Conservation (phyloP, 225 moss, liverwort and hornwort species). For the Neckera pumila region DNA sequence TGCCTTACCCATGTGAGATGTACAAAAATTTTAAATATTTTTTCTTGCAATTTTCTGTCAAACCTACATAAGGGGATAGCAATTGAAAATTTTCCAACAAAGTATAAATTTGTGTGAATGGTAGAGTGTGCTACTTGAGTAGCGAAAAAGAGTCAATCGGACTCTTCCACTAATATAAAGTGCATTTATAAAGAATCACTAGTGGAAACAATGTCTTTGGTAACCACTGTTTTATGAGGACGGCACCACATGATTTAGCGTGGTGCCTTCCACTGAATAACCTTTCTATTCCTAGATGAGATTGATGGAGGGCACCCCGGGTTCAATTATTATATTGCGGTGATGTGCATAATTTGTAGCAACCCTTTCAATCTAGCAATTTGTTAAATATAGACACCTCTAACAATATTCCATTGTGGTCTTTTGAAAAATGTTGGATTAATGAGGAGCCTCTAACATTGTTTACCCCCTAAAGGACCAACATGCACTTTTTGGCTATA, state of each 20-base stretch:
- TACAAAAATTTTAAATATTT: too few species aligned
- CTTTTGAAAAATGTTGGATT: fast-evolving
- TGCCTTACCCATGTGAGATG: too few species aligned
- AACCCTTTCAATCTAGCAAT: background rate
- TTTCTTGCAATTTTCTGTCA: too few species aligned
- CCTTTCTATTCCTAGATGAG: background rate
- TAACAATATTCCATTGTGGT: background rate
- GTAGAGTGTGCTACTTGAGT: background rate
- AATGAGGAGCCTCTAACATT: background rate
- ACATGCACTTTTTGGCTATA: too few species aligned
- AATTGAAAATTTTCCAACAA: background rate
- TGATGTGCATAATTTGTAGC: fast-evolving
- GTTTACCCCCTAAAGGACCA: too few species aligned
- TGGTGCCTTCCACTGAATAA: background rate
- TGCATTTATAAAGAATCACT: background rate
- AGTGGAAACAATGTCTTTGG: background rate
- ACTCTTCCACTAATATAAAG: background rate
- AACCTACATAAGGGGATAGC: fast-evolving
- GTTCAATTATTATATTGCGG: background rate
- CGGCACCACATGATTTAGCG: background rate
- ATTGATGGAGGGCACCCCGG: fast-evolving
- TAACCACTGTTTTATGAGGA: fast-evolving
- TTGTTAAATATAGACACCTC: background rate
- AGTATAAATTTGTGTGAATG: background rate
- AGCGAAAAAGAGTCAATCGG: background rate